Evolutionary conservation across 2,329 filamentous ascomycete species (phyloP).

Genomic region (Berkeleyomyces basicola): DNA sequence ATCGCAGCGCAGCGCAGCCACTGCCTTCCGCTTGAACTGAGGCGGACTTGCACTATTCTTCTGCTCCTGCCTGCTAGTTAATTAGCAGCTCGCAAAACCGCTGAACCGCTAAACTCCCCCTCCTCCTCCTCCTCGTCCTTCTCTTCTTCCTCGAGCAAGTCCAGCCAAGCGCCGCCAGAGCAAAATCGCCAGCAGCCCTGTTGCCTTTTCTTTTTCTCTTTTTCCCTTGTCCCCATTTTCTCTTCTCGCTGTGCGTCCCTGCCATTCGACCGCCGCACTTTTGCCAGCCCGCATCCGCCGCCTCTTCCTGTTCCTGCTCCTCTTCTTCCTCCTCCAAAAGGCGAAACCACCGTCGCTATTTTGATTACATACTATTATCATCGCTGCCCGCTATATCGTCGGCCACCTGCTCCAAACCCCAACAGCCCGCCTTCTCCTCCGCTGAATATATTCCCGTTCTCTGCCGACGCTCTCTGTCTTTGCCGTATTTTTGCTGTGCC

Average conservation of each 20-base stretch:
- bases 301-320: background rate
- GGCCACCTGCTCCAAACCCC: conserved; percentile 16
- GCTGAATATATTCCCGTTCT: background rate
- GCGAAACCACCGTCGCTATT: background rate
- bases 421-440: conserved; percentile 13
- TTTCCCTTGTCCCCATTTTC: background rate
- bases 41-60: too few relatives aligned
- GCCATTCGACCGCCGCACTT: background rate
- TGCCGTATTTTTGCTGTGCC: background rate
- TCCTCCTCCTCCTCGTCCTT: too few relatives aligned
- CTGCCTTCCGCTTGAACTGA: too few relatives aligned
- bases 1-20: too few relatives aligned
- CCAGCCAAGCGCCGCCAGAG: too few relatives aligned
- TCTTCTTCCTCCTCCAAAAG: background rate
- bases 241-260: background rate
- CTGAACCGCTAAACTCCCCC: too few relatives aligned
- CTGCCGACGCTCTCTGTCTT: too few relatives aligned
- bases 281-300: background rate
- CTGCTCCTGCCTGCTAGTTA: too few relatives aligned
- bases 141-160: too few relatives aligned
- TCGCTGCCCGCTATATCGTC: background rate
- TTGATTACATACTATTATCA: conserved; percentile 1
- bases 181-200: too few relatives aligned
- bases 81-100: too few relatives aligned
- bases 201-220: conserved; percentile 6